Conservation (phyloP, 2,329 filamentous ascomycete genomes). For the Blastomyces emzantsi region DNA sequence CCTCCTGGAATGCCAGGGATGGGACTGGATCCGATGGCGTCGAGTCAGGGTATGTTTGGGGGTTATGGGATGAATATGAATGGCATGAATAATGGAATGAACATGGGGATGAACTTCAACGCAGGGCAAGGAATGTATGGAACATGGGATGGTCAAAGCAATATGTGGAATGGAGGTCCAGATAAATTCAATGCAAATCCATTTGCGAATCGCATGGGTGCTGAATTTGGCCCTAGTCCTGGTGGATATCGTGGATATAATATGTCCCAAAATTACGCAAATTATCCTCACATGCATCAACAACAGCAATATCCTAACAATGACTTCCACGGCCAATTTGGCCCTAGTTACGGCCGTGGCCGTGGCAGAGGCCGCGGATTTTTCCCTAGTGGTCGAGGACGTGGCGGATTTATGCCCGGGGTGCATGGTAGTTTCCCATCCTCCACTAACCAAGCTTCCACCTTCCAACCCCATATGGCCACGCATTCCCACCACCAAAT, state of each 20-base stretch:
- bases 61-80: conserved; percentile 67
- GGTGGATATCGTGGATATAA: conserved; percentile 55
- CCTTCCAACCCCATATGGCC: conserved; percentile 24
- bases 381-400: conserved; percentile 27
- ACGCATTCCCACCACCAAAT: conserved; percentile 13
- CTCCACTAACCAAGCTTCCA: conserved; percentile 27
- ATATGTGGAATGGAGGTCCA: conserved; percentile 39
- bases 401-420: conserved; percentile 27
- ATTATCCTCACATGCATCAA: conserved; percentile 56
- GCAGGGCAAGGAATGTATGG: conserved; percentile 56
- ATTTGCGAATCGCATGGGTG: conserved; percentile 63
- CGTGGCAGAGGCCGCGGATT: conserved; percentile 34
- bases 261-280: conserved; percentile 71
- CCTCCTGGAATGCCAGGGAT: conserved; percentile 64
- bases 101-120: conserved; percentile 58
- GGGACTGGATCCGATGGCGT: conserved; percentile 60
- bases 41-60: conserved; percentile 42
- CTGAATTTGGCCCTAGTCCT: conserved; percentile 72
- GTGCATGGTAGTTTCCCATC: conserved; percentile 30
- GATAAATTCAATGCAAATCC: conserved; percentile 86
- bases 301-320: conserved; percentile 50
- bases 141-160: conserved; percentile 64
- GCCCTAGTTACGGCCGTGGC: conserved; percentile 59
- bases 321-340: conserved; percentile 64
- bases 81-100: conserved; percentile 67